Evolutionary conservation across 192 early-diverging fungal genomes (phyloP).

Genomic region (Spizellomyces sp.): DNA sequence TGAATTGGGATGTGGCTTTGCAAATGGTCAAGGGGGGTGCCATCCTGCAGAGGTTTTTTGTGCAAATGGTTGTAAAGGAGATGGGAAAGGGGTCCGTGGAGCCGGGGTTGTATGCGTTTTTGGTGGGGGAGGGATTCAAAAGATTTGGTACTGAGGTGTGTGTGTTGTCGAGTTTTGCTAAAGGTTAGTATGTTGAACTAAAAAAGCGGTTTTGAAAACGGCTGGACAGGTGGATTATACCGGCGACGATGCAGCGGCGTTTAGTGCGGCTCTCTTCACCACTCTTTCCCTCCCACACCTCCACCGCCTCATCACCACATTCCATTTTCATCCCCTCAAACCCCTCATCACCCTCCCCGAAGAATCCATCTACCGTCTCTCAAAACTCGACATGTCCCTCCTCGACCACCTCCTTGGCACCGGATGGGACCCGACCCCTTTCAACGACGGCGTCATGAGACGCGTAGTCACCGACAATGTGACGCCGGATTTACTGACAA

Average conservation of each 20-base stretch:
- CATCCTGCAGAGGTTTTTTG: conserved; percentile 13
- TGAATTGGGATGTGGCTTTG: conserved; percentile 5
- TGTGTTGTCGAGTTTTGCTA: background rate
- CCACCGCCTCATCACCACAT: conserved; percentile 2
- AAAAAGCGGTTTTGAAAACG: background rate
- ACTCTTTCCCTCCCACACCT: background rate
- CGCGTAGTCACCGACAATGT: conserved; percentile 6
- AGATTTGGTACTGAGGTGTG: conserved; percentile 19
- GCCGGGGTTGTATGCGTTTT: conserved; percentile 15
- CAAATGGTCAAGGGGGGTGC: conserved; percentile 2
- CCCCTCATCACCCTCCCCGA: conserved; percentile 4
- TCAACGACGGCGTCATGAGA: conserved; percentile 24
- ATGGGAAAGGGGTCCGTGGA: background rate
- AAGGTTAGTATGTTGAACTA: background rate
- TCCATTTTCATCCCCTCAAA: background rate
- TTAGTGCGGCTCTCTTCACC: background rate
- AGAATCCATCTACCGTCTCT: conserved; percentile 16
- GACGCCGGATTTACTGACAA: conserved; percentile 1
- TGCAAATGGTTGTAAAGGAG: conserved; percentile 17
- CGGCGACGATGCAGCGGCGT: too few species aligned
- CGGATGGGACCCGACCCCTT: conserved; percentile 10
- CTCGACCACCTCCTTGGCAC: conserved; percentile 14
- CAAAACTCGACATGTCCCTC: conserved; percentile 19
- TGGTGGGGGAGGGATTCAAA: conserved; percentile 18
- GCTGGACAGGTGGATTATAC: background rate